These are phyloP conservation scores for Neurospora sp. DNA, from an alignment of 495 filamentous ascomycete genomes.

Conservation along the genomic window DNA sequence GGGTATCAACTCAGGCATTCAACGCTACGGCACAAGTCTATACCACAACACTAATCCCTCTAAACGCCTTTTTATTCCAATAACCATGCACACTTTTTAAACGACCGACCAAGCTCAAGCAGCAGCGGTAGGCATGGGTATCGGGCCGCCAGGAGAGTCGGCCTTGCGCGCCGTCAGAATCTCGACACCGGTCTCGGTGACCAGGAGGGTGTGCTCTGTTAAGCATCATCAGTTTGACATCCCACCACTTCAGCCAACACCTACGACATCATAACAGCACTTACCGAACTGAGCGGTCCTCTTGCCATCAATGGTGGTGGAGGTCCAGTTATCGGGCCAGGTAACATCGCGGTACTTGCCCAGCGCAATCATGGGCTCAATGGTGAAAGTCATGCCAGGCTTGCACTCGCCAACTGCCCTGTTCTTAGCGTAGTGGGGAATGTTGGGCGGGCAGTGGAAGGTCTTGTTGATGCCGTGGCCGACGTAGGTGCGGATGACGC, in stretches of 20 bases:
- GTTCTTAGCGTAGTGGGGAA: constrained; percentile 85
- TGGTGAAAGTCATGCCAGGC: constrained; percentile 86
- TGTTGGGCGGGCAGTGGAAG: constrained; percentile 76
- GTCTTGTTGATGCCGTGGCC: constrained; percentile 80
- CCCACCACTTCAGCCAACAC: background rate
- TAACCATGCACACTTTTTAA: background rate
- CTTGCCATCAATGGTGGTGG: constrained; percentile 70
- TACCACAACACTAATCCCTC: background rate
- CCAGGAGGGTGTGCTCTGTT: constrained; percentile 82
- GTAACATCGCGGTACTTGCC: constrained; percentile 73
- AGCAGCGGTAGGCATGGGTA: constrained; percentile 48
- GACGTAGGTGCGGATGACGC: constrained; percentile 81
- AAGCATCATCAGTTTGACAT: background rate
- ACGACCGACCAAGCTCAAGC: background rate
- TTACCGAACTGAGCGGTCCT: constrained; percentile 73
- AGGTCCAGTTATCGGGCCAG: constrained; percentile 91
- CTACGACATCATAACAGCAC: constrained; percentile 3
- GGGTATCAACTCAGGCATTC: background rate
- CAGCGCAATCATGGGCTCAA: constrained; percentile 84
- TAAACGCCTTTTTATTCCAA: background rate
- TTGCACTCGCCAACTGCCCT: constrained; percentile 83
- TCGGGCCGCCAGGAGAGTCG: constrained; percentile 75
- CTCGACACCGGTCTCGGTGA: constrained; percentile 90
- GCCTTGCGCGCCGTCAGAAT: constrained; percentile 75
- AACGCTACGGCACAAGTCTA: background rate